Conservation (phyloP, 371 early-diverging fungal species). For the Saksenaea oblongispora region DNA sequence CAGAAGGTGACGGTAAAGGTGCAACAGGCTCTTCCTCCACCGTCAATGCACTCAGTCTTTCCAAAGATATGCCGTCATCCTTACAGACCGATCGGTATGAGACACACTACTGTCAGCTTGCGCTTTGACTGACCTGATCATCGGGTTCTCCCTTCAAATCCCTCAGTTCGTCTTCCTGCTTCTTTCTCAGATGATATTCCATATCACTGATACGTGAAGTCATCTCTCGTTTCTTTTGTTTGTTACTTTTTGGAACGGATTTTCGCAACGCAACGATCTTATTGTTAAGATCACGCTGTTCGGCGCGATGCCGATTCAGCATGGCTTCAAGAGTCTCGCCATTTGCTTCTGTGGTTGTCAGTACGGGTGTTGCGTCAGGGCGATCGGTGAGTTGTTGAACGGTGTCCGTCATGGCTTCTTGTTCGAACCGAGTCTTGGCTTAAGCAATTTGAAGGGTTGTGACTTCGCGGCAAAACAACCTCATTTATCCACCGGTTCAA, state of each 20-base stretch:
- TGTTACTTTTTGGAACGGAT: conserved; percentile 75
- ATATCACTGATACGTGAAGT: conserved; percentile 66
- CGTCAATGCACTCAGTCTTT: conserved; percentile 34
- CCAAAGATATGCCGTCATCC: conserved; percentile 48
- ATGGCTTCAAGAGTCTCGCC: conserved; percentile 56
- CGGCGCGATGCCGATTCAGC: conserved; percentile 73
- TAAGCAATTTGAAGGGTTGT: too few relatives aligned
- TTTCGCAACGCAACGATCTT: conserved; percentile 76
- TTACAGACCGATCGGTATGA: not conserved
- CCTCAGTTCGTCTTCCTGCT: conserved; percentile 71
- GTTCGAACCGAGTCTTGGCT: too few relatives aligned
- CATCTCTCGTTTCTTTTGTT: conserved; percentile 87
- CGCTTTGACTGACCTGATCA: conserved; percentile 15
- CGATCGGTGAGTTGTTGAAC: not conserved
- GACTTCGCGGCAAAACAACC: too few relatives aligned
- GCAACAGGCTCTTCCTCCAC: conserved; percentile 34
- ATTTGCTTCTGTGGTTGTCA: not conserved
- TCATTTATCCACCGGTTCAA: too few relatives aligned
- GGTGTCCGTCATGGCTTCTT: not conserved
- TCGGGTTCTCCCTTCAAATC: conserved; percentile 26
- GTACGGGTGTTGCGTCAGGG: not conserved
- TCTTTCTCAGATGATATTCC: conserved; percentile 62
- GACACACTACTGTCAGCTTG: conserved; percentile 12
- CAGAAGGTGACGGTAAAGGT: conserved; percentile 10
- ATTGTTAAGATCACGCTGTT: conserved; percentile 73